Evolutionary conservation across 139 green algal species (phyloP), one percentile per base, ranked within the genome.

Genomic region (Penium margaritaceum): DNA sequence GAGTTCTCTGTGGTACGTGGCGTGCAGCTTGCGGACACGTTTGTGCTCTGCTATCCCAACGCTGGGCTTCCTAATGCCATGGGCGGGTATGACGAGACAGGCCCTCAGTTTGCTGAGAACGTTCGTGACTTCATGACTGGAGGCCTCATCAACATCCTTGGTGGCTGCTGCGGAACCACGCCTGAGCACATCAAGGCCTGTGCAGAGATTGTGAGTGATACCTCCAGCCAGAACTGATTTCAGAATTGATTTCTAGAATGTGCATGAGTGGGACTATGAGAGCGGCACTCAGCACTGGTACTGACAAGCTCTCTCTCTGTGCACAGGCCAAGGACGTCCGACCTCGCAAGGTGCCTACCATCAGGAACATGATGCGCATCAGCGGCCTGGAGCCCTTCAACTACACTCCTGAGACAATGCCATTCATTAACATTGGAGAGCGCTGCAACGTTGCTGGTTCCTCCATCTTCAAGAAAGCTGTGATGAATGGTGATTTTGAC

Each of bases 51-150:
- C 84, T 97, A 98, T 86, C 93, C 93, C 70, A 98, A 98, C 80
- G 93, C 93, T 5, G 93, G 93, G 37, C 86, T 98, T 73, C 93
- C 93, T 68, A 98, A 98, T 70, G 91, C 92, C 67, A 97, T 98
- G 91, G 93, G 93, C 44, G 93, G 92, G 4, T 98, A 98, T 70
- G 93, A 98, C 86, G 91, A 98, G 87, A 95, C 93, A 80, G 86
- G 84, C 7, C 19, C 66, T 0, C 93, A 93, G 81, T 96, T 98
- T 90, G 92, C 90, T 14, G 91, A 96, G 77, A 92, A 97, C 60
- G 87, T 96, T 54, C 75, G 85, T n/a, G 90, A 90, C 3, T 97
- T 98, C 85, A 90, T 86, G 51, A 89, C 95, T 68, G 84, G 88
- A 51, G 70, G 81, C 29, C 83, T 98, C 62, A 83, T 98, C 14